Base-by-base conservation (phyloP, 371 early-diverging fungal species). In the Mucor lusitanicus region DNA sequence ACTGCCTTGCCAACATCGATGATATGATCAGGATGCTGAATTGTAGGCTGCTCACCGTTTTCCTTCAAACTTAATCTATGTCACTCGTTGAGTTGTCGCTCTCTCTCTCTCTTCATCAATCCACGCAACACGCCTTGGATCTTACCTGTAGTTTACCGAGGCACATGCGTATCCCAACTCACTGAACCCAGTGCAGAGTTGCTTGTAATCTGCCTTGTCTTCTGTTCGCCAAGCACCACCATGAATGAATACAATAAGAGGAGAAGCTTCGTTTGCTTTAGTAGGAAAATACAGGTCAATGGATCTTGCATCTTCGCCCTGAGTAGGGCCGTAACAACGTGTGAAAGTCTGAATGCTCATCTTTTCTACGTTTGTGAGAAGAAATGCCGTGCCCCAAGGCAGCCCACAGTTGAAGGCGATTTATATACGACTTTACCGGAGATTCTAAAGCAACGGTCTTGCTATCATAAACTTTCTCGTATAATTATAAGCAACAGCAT, bases 221-320 rank as follows among this genome's bases (percentile, higher is more conserved):
- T 91, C 92, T 0, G 88, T 79, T 23, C 91, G 81, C 95, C 95
- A 95, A 5, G 94, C 92, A 6, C 95, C 95, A 33, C 95, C 94
- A 73, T 93, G 93, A 19, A 93, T 74, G 74, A 89, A 90, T 6
- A 92, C 84, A 8, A 89, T 63, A 9, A 93, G 67, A 3, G 91
- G 87, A 3, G 71, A 59, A 1, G 35, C 9, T 2, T 60, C 37
- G n/a, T 46, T 59, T 1, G 59, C 65, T 19, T 63, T 23, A 21
- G 48, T 37, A 3, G 73, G 55, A 23, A 58, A 56, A 33, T 83
- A 83, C 2, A 83, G 27, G 44, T 83, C 83, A 4, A 79, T 46
- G 13, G 73, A 65, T 3, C 62, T 54, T 3, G 21, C 30, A 13
- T 60, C 59, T 0, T 61, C 71, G 23, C 42, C 57, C 30, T 60